phyloP scores from a whole-genome alignment of 208 protist genomes.

The Tritrichomonas musculus region DNA sequence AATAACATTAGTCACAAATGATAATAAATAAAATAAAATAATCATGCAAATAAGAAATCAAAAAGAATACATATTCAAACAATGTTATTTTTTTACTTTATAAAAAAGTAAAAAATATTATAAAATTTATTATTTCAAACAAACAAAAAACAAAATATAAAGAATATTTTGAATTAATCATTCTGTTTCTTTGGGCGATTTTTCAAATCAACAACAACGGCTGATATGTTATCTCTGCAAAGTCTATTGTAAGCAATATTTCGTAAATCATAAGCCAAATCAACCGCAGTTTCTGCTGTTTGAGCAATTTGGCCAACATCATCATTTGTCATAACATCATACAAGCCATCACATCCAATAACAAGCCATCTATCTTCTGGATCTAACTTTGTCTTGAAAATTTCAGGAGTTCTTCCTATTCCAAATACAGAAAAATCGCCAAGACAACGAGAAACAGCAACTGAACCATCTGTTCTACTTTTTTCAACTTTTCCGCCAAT shows the following conservation, averaged over 20 bases:
- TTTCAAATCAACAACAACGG: neutral
- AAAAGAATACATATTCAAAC: too few relatives aligned
- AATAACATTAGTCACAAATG: too few relatives aligned
- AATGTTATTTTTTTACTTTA: too few relatives aligned
- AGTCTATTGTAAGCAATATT: neutral
- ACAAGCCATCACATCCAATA: neutral
- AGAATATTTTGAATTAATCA: too few relatives aligned
- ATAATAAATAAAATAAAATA: too few relatives aligned
- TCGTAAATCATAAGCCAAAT: neutral
- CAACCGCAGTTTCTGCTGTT: neutral
- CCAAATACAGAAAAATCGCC: neutral
- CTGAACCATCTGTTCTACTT: neutral
- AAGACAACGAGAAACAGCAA: neutral
- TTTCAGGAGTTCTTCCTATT: neutral
- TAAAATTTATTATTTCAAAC: too few relatives aligned
- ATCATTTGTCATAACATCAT: neutral
- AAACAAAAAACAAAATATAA: too few relatives aligned
- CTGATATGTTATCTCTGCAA: neutral
- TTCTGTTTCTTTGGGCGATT: too few relatives aligned
- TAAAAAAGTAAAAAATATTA: too few relatives aligned
- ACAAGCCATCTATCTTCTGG: neutral
- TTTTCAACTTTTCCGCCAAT: neutral
- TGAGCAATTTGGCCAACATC: neutral
- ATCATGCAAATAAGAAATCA: too few relatives aligned
- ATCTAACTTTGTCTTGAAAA: neutral